Percentiles rank a stretch among this genome's conserved stretches.
phyloP scores from a whole-genome alignment of 768 basidiomycete species.

The Russula griseocarnosa region DNA sequence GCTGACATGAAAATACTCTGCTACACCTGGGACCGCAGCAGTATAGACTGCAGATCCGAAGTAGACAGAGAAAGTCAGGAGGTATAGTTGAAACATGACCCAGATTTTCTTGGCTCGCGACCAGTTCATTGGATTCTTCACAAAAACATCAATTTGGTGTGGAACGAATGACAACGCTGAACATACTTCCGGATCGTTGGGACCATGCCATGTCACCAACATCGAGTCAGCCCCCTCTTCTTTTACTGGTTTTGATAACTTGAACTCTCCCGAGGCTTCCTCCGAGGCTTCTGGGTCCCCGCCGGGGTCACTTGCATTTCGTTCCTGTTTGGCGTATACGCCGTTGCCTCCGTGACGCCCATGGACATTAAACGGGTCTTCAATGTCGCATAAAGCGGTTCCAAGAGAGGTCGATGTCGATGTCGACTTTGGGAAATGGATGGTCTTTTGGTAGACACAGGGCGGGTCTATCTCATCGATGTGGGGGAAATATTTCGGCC shows the following conservation, averaged over 20 bases:
- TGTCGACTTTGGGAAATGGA: conserved; percentile 5
- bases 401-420: conserved; percentile 16
- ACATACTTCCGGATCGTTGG: conserved; percentile 26
- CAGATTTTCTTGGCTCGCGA: conserved; percentile 33
- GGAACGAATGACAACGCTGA: background rate
- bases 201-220: conserved; percentile 33
- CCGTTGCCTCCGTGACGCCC: background rate
- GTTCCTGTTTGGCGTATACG: conserved; percentile 3
- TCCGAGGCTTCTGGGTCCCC: background rate
- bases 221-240: conserved; percentile 24
- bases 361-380: conserved; percentile 8
- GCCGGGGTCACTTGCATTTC: background rate
- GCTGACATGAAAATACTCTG: conserved; percentile 32
- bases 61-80: conserved; percentile 38
- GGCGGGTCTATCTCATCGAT: conserved; percentile 23
- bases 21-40: conserved; percentile 32
- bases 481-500: conserved; percentile 29
- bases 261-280: background rate
- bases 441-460: conserved; percentile 14
- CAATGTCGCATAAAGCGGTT: conserved; percentile 2
- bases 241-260: background rate
- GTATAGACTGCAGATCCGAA: conserved; percentile 37
- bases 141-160: background rate
- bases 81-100: conserved; percentile 35
- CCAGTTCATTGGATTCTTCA: conserved; percentile 32